These are phyloP conservation scores for Cordyceps farinosa DNA, from an alignment of 2,329 filamentous ascomycete genomes.

Conservation along the genomic window DNA sequence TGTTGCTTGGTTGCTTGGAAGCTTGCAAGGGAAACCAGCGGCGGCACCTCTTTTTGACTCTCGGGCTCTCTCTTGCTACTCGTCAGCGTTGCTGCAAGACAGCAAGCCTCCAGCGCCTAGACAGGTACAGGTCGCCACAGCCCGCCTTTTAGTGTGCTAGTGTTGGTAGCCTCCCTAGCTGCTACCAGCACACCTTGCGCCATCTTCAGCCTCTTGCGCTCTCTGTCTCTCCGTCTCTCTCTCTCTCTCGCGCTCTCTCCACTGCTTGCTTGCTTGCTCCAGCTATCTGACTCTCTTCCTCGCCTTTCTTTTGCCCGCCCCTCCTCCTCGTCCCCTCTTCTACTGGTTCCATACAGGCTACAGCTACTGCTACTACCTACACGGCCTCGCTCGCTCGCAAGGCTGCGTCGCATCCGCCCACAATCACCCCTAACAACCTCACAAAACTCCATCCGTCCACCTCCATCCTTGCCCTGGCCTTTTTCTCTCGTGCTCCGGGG, in stretches of 20 bases:
- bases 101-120: slow-evolving; percentile 8
- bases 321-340: not conserved
- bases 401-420: slow-evolving; percentile 16
- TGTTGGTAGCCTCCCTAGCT: too few species aligned
- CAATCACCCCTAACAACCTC: slow-evolving; percentile 35
- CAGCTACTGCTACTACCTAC: too few species aligned
- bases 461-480: slow-evolving; percentile 4
- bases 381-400: not conserved
- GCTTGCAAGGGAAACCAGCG: not conserved
- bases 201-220: too few species aligned
- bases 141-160: too few species aligned
- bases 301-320: not conserved
- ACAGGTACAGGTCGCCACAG: too few species aligned
- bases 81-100: not conserved
- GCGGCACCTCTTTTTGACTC: not conserved
- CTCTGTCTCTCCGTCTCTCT: too few species aligned
- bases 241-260: too few species aligned
- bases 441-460: slow-evolving; percentile 27
- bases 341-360: too few species aligned
- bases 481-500: not conserved
- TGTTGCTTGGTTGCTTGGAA: not conserved
- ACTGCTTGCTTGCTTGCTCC: too few species aligned
- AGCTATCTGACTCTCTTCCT: too few species aligned
- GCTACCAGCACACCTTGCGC: too few species aligned
- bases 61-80: not conserved